phyloP scores from a whole-genome alignment of 1,139 yeast genomes.

The Pichia sp. region DNA sequence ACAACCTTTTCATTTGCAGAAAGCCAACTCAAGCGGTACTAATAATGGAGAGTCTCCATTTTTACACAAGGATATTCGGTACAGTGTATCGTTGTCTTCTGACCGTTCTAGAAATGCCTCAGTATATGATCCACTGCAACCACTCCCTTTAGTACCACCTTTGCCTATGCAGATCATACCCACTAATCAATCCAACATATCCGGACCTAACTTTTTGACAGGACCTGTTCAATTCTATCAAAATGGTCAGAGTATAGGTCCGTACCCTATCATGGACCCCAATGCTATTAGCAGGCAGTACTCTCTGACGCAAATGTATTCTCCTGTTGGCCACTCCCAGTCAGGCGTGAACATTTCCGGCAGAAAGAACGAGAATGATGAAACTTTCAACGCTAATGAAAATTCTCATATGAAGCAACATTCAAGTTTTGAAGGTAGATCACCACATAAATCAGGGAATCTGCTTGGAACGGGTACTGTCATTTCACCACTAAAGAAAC shows the following conservation, averaged over 20 bases:
- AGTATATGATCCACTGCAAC: slow-evolving; percentile 32
- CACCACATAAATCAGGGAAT: too few species aligned
- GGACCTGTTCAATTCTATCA: not conserved
- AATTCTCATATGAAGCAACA: not conserved
- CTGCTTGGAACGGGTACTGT: too few species aligned
- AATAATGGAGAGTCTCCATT: slow-evolving; percentile 20
- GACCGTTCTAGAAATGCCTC: slow-evolving; percentile 30
- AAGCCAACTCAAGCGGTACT: not conserved
- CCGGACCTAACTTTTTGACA: not conserved
- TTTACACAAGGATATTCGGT: slow-evolving; percentile 30
- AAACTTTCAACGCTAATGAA: not conserved
- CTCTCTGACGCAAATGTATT: slow-evolving; percentile 13
- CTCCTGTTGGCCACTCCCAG: slow-evolving; percentile 10
- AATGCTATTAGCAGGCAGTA: slow-evolving; percentile 10
- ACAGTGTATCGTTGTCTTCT: slow-evolving; percentile 26
- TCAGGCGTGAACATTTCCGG: not conserved
- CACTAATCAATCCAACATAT: not conserved
- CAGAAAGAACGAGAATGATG: not conserved
- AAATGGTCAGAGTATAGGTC: not conserved
- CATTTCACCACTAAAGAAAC: too few species aligned
- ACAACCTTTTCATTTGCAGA: not conserved
- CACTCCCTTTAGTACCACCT: slow-evolving; percentile 19
- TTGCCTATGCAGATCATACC: not conserved
- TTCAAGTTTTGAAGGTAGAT: not conserved
- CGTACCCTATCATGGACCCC: slow-evolving; percentile 5